phyloP scores from a whole-genome alignment of 2,329 filamentous ascomycete genomes.

The Stagonosporopsis rhizophila region DNA sequence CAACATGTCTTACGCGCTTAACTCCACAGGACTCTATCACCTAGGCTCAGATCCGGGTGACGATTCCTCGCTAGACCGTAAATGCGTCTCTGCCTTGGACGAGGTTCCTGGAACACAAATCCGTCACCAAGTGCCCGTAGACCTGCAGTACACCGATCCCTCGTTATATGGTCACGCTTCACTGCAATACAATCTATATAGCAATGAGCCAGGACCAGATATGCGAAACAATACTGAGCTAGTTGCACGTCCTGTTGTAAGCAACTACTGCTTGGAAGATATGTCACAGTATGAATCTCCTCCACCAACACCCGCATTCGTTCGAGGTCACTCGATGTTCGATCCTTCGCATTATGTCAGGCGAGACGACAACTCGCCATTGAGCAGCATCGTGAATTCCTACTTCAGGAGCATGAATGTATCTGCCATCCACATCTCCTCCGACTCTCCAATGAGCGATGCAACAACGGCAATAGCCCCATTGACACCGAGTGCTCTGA shows the following conservation, averaged over 20 bases:
- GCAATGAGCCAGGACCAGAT: neutral
- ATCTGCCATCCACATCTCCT: constrained; percentile 3
- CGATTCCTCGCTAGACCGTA: neutral
- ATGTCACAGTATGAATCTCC: neutral
- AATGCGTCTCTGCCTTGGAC: neutral
- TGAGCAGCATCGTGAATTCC: neutral
- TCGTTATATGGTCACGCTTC: neutral
- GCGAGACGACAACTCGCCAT: neutral
- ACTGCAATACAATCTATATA: neutral
- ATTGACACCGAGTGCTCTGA: constrained; percentile 20
- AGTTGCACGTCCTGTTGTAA: neutral
- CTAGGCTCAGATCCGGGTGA: constrained; percentile 17
- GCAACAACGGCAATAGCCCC: neutral
- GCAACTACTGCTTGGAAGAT: neutral
- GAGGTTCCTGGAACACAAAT: constrained; percentile 2
- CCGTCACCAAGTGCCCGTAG: neutral
- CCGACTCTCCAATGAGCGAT: constrained; percentile 2
- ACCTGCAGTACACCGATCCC: neutral
- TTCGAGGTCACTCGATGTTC: constrained; percentile 8
- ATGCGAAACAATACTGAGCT: neutral
- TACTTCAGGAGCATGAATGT: neutral
- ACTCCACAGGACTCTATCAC: neutral
- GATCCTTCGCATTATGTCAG: constrained; percentile 6
- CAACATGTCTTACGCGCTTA: neutral
- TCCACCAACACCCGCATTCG: constrained; percentile 1